A percentile compares a stretch with the other conserved stretches of the same genome.
These are phyloP conservation scores for Scalesia atractyloides DNA, from an alignment of 129 eudicot genomes.

Conservation along the genomic window DNA sequence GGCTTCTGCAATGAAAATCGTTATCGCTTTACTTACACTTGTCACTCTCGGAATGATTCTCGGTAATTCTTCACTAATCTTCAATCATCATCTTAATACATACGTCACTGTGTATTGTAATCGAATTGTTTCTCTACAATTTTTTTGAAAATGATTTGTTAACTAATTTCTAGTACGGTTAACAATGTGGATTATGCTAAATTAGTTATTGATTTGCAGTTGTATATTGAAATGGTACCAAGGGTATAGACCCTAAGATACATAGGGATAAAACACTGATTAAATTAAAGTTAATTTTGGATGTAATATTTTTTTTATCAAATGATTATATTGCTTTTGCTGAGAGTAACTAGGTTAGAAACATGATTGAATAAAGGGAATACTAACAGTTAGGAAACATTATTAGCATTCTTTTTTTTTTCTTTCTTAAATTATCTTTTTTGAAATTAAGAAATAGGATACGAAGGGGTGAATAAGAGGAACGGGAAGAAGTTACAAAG, in stretches of 20 bases:
- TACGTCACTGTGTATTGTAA: neutral
- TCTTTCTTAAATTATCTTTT: neutral
- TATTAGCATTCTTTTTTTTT: neutral
- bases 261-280: neutral
- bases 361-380: no score
- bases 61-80: conserved; percentile 42
- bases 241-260: conserved; percentile 2
- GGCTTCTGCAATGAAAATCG: conserved; percentile 57
- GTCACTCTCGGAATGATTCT: conserved; percentile 76
- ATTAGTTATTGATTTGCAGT: conserved; percentile 6
- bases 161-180: conserved; percentile 1
- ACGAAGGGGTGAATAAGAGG: no score
- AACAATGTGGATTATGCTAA: conserved; percentile 13
- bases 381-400: no score
- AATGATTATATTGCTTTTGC: neutral
- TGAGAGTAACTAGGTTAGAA: neutral
- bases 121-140: neutral
- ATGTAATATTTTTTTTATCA: neutral
- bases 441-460: no score
- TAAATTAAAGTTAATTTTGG: neutral
- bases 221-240: neutral
- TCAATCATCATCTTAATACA: neutral
- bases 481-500: no score
- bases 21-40: conserved; percentile 66
- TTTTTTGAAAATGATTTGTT: neutral